Percentiles rank a stretch among this genome's conserved stretches.
Evolutionary conservation across 2,329 filamentous ascomycete species (phyloP).

Genomic region (Arthrobotrys sinensis): DNA sequence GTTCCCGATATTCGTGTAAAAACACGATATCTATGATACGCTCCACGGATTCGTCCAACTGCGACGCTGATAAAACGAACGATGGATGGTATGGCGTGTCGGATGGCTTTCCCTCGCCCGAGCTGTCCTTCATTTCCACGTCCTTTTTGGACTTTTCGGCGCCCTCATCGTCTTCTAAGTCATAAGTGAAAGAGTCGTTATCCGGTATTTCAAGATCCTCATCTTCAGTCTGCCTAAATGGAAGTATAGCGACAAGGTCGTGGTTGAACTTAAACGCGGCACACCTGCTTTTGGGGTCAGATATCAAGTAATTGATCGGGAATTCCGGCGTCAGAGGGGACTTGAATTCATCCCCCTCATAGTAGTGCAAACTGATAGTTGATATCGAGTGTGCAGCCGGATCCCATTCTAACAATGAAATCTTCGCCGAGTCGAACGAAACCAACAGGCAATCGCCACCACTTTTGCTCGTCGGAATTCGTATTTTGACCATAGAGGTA

Average conservation of each 20-base stretch:
- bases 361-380: slow-evolving; percentile 96
- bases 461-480: slow-evolving; percentile 79
- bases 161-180: slow-evolving; percentile 62
- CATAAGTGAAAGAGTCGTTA: slow-evolving; percentile 84
- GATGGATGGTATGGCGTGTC: slow-evolving; percentile 87
- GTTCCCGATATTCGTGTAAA: slow-evolving; percentile 95
- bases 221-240: slow-evolving; percentile 79
- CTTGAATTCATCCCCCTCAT: slow-evolving; percentile 85
- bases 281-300: slow-evolving; percentile 92
- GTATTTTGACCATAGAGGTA: slow-evolving; percentile 84
- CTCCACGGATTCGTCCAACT: slow-evolving; percentile 87
- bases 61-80: slow-evolving; percentile 91
- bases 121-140: slow-evolving; percentile 61
- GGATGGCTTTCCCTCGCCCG: slow-evolving; percentile 59
- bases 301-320: slow-evolving; percentile 85
- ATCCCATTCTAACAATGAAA: slow-evolving; percentile 95
- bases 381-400: slow-evolving; percentile 82
- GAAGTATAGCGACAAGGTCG: slow-evolving; percentile 90
- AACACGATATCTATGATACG: slow-evolving; percentile 94
- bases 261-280: slow-evolving; percentile 93
- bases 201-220: slow-evolving; percentile 63
- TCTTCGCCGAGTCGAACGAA: slow-evolving; percentile 89
- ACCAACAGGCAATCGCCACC: slow-evolving; percentile 80
- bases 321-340: slow-evolving; percentile 75
- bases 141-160: slow-evolving; percentile 60